Evolutionary conservation across 805 yeast species (phyloP).

Genomic region (Lachancea waltii): DNA sequence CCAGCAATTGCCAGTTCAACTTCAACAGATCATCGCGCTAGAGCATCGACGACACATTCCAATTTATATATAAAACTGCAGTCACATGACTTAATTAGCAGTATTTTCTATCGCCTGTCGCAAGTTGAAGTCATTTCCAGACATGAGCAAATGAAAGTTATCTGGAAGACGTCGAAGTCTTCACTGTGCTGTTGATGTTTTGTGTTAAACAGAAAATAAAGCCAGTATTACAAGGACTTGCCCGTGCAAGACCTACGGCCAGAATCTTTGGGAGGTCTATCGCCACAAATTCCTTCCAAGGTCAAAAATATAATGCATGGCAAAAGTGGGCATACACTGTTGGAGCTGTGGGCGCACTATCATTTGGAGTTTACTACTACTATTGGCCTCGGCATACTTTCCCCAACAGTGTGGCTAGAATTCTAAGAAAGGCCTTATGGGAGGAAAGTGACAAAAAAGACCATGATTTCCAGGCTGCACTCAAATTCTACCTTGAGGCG

Average conservation of each 20-base stretch:
- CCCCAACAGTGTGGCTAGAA: conserved; percentile 62
- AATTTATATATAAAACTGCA: no score
- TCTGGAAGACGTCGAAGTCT: no score
- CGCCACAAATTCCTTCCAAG: conserved; percentile 1
- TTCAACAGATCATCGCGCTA: no score
- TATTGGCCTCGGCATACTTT: conserved; percentile 66
- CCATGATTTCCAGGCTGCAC: conserved; percentile 52
- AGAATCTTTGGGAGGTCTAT: neutral
- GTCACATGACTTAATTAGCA: no score
- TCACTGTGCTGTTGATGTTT: no score
- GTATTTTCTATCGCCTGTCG: no score
- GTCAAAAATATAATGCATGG: conserved; percentile 1
- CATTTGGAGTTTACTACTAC: conserved; percentile 33
- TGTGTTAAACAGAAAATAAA: no score
- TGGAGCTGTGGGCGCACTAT: conserved; percentile 20
- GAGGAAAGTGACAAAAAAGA: conserved; percentile 70
- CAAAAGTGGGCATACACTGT: conserved; percentile 9
- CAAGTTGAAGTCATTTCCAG: no score
- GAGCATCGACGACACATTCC: no score
- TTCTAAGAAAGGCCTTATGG: conserved; percentile 70
- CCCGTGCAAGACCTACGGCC: neutral
- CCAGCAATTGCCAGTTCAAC: no score
- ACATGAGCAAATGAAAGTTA: no score
- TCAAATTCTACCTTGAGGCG: conserved; percentile 69
- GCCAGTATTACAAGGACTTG: neutral